These are phyloP conservation scores for Ustilago trichophora DNA, from an alignment of 1,284 basidiomycete genomes.

Conservation along the genomic window DNA sequence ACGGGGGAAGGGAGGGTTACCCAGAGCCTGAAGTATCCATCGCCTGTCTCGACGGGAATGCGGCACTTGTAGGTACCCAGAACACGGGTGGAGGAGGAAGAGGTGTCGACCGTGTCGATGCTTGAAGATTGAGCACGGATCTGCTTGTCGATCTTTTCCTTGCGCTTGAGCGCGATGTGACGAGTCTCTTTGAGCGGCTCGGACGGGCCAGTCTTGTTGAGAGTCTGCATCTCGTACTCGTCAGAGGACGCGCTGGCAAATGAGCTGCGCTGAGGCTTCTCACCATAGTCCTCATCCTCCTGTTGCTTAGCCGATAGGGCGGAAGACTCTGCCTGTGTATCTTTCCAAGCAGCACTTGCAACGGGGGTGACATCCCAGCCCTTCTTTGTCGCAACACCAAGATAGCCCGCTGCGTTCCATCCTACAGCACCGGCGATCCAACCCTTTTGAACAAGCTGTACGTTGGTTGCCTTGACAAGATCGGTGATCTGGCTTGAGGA, in stretches of 20 bases:
- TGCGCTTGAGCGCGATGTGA: conserved; percentile 26
- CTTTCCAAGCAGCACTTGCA: conserved; percentile 29
- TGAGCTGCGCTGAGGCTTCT: conserved; percentile 13
- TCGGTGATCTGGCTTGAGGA: conserved; percentile 12
- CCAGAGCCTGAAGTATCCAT: conserved; percentile 56
- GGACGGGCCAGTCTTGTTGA: conserved; percentile 7
- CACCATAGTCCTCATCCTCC: conserved; percentile 45
- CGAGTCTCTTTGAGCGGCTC: conserved; percentile 19
- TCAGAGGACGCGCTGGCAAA: conserved; percentile 8
- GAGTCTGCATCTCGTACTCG: conserved; percentile 42
- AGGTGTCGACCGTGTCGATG: conserved; percentile 21
- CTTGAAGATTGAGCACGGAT: conserved; percentile 26
- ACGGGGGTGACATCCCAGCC: conserved; percentile 51
- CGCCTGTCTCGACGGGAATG: conserved; percentile 49
- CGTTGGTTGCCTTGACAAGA: conserved; percentile 28
- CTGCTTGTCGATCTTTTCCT: conserved; percentile 46
- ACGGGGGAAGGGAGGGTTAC: conserved; percentile 36
- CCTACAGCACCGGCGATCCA: conserved; percentile 55
- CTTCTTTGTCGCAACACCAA: conserved; percentile 45
- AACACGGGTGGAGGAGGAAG: conserved; percentile 18
- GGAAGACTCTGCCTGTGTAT: conserved; percentile 21
- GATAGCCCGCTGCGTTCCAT: conserved; percentile 45
- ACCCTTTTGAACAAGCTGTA: conserved; percentile 51
- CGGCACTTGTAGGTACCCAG: conserved; percentile 47
- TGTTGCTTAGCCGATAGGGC: conserved; percentile 18